A percentile compares a stretch with the other conserved stretches of the same genome.
Conservation (phyloP, 192 early-diverging fungal genomes). For the Umbelopsis sp. region DNA sequence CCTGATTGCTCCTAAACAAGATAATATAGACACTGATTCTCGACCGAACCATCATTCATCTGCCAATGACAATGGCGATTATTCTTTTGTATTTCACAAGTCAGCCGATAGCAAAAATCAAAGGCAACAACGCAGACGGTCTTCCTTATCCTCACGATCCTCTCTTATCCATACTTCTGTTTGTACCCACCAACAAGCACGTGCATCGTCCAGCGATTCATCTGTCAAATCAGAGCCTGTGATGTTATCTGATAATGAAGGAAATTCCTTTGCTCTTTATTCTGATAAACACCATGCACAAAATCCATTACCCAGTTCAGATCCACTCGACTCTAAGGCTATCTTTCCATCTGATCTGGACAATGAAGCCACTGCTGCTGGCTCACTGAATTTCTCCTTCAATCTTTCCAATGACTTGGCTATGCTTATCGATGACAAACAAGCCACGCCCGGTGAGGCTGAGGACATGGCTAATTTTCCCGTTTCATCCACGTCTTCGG, state of each 20-base stretch:
- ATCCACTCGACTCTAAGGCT: neutral
- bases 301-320: neutral
- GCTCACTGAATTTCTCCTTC: neutral
- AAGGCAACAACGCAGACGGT: constrained; percentile 1
- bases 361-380: neutral
- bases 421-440: neutral
- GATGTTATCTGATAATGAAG: neutral
- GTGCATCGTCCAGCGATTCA: neutral
- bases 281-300: neutral
- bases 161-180: neutral
- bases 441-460: neutral
- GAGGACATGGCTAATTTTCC: neutral
- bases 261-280: neutral
- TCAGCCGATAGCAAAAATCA: neutral
- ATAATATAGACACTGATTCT: neutral
- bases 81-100: constrained; percentile 13
- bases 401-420: neutral
- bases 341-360: neutral
- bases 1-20: constrained; percentile 14
- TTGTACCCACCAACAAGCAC: neutral
- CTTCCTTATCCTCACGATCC: neutral
- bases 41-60: too few species aligned
- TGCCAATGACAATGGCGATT: neutral
- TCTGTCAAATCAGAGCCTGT: constrained; percentile 16
- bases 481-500: neutral